A percentile compares a stretch with the other conserved stretches of the same genome.
phyloP scores from a whole-genome alignment of 2,329 filamentous ascomycete species.

The Paecilomyces variotii region DNA sequence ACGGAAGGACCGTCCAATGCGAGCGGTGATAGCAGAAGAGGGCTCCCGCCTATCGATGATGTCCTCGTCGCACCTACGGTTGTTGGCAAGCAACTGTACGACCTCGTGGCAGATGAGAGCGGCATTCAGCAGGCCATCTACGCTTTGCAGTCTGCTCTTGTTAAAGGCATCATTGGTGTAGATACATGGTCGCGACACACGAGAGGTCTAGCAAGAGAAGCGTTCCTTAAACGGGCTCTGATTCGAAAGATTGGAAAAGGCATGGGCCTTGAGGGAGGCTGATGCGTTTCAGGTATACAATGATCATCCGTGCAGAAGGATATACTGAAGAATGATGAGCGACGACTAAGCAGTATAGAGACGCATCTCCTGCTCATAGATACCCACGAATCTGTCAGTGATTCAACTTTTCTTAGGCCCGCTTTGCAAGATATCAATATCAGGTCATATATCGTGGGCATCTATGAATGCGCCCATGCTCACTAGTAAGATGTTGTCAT shows the following conservation, averaged over 20 bases:
- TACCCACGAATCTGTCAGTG: not conserved
- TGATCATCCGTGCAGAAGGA: not conserved
- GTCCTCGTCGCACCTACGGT: conserved; percentile 89
- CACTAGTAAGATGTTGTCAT: not conserved
- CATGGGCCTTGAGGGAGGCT: conserved; percentile 34
- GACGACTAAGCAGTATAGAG: not conserved
- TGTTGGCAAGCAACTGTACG: conserved; percentile 87
- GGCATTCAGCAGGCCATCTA: conserved; percentile 83
- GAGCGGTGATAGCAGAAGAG: conserved; percentile 26
- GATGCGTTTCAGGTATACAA: not conserved
- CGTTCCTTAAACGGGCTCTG: conserved; percentile 39
- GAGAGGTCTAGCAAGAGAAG: conserved; percentile 40
- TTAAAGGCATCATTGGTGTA: conserved; percentile 36
- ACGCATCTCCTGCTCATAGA: not conserved
- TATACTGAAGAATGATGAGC: not conserved
- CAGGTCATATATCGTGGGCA: not conserved
- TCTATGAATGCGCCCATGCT: not conserved
- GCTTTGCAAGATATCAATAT: not conserved
- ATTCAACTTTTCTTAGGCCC: not conserved
- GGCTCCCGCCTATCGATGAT: conserved; percentile 73
- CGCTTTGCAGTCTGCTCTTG: conserved; percentile 40
- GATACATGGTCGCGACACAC: conserved; percentile 42
- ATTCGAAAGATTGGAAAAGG: conserved; percentile 39
- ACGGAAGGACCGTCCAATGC: conserved; percentile 10
- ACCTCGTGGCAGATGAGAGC: conserved; percentile 78